Percentiles rank a stretch among this genome's conserved stretches.
Evolutionary conservation across 371 early-diverging fungal species (phyloP).

Genomic region (Mortierella sp.): DNA sequence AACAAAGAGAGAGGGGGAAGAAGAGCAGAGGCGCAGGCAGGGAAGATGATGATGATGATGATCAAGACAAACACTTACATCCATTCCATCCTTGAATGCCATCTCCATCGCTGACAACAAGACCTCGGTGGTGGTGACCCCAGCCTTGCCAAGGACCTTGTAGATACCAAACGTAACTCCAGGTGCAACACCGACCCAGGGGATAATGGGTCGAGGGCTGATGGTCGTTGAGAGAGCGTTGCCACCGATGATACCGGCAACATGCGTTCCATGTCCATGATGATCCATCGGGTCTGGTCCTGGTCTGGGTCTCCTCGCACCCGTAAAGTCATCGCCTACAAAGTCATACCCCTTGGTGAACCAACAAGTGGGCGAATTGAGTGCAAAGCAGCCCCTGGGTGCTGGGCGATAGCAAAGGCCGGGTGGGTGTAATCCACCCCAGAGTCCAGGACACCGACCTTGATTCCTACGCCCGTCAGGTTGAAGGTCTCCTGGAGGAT

Average conservation of each 20-base stretch:
- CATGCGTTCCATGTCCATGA: slow-evolving; percentile 68
- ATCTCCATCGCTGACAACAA: slow-evolving; percentile 72
- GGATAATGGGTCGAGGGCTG: slow-evolving; percentile 22
- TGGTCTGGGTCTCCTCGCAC: slow-evolving; percentile 38
- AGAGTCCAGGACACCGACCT: slow-evolving; percentile 69
- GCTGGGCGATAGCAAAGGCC: slow-evolving; percentile 57
- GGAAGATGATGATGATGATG: neutral
- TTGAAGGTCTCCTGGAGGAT: slow-evolving; percentile 62
- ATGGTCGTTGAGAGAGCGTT: slow-evolving; percentile 49
- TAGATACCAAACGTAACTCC: slow-evolving; percentile 70
- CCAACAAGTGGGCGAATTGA: slow-evolving; percentile 49
- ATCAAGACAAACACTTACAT: slow-evolving; percentile 59
- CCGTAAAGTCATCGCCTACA: slow-evolving; percentile 40
- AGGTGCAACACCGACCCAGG: slow-evolving; percentile 72
- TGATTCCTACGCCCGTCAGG: slow-evolving; percentile 70
- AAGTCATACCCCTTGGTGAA: slow-evolving; percentile 63
- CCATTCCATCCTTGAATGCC: slow-evolving; percentile 72
- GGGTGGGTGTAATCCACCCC: slow-evolving; percentile 68
- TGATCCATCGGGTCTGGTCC: slow-evolving; percentile 67
- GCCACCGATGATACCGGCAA: slow-evolving; percentile 69
- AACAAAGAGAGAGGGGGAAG: neutral
- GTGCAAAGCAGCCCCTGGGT: slow-evolving; percentile 56
- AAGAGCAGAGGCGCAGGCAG: neutral
- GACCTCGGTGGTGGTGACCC: slow-evolving; percentile 67
- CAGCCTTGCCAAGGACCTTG: slow-evolving; percentile 76